A percentile compares a stretch with the other conserved stretches of the same genome.
Conservation (phyloP, 768 basidiomycete species). For the Candolleomyces aberdarensis region DNA sequence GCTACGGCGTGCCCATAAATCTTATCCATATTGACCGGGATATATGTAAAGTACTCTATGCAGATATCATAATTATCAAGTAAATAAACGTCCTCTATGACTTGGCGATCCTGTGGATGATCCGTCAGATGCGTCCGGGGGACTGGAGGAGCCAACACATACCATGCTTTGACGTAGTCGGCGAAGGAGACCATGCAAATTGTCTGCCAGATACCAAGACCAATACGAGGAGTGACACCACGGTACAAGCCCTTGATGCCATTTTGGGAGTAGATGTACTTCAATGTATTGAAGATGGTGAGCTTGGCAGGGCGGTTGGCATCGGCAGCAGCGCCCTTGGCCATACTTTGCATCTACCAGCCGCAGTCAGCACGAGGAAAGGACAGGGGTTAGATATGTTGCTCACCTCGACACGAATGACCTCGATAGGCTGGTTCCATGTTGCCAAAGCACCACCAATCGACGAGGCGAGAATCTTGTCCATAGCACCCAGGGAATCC, state of each 20-base stretch:
- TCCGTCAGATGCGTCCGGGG: background rate
- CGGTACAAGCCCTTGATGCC: conserved; percentile 96
- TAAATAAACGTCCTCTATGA: conserved; percentile 11
- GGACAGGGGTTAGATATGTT: background rate
- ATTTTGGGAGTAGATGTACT: conserved; percentile 95
- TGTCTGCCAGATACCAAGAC: conserved; percentile 94
- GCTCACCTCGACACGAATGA: conserved; percentile 88
- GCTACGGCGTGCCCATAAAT: background rate
- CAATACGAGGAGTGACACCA: conserved; percentile 96
- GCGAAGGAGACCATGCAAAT: conserved; percentile 99
- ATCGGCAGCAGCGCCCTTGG: conserved; percentile 66
- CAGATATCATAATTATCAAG: conserved; percentile 22
- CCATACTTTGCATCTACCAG: conserved; percentile 96
- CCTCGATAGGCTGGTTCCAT: conserved; percentile 99
- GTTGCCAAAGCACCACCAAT: conserved; percentile 94
- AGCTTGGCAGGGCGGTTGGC: conserved; percentile 86
- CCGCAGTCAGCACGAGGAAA: background rate
- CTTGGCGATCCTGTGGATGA: conserved; percentile 18
- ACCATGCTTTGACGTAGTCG: conserved; percentile 92
- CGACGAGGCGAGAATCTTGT: conserved; percentile 86
- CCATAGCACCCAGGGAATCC: conserved; percentile 69
- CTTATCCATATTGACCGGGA: conserved; percentile 1
- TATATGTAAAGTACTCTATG: conserved; percentile 22
- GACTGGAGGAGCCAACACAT: conserved; percentile 14
- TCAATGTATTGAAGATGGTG: conserved; percentile 87